These are phyloP conservation scores for Buxus sempervirens DNA, from an alignment of 164 flowering plant genomes.

Conservation along the genomic window DNA sequence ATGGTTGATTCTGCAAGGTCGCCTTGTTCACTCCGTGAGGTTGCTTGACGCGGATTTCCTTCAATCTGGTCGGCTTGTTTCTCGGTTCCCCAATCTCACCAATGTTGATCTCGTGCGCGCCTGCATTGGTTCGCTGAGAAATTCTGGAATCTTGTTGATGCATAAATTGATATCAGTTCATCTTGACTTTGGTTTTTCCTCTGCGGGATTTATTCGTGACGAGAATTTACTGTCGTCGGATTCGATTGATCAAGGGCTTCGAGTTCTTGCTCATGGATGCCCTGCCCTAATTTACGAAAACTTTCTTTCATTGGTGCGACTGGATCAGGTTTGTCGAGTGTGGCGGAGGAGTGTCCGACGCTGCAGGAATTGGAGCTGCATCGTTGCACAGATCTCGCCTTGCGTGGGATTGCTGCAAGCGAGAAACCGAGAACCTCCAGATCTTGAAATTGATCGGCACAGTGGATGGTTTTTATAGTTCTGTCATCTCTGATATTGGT, in stretches of 20 bases:
- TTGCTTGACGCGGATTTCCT: conserved; percentile 71
- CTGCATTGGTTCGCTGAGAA: conserved; percentile 24
- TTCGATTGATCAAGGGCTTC: conserved; percentile 54
- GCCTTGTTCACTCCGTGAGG: conserved; percentile 51
- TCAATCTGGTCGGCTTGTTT: conserved; percentile 50
- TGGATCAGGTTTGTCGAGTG: conserved; percentile 52
- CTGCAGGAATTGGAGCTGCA: too few species aligned
- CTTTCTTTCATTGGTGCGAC: conserved; percentile 56
- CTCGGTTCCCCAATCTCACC: conserved; percentile 63
- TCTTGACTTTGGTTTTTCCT: conserved; percentile 32
- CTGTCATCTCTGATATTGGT: too few species aligned
- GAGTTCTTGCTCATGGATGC: conserved; percentile 48
- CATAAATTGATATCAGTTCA: conserved; percentile 35
- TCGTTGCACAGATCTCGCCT: too few species aligned
- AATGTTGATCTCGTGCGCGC: conserved; percentile 40
- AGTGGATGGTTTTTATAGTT: conserved; percentile 64
- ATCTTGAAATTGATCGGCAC: conserved; percentile 61
- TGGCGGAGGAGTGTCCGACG: conserved; percentile 68
- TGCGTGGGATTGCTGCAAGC: conserved; percentile 67
- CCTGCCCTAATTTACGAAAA: conserved; percentile 69
- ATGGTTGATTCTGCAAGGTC: conserved; percentile 65
- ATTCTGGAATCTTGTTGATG: conserved; percentile 31
- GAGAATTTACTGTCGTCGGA: conserved; percentile 31
- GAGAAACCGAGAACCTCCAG: conserved; percentile 72
- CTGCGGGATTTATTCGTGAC: conserved; percentile 19